phyloP scores from a whole-genome alignment of 2,329 filamentous ascomycete species.

The Penicillium polonicum region DNA sequence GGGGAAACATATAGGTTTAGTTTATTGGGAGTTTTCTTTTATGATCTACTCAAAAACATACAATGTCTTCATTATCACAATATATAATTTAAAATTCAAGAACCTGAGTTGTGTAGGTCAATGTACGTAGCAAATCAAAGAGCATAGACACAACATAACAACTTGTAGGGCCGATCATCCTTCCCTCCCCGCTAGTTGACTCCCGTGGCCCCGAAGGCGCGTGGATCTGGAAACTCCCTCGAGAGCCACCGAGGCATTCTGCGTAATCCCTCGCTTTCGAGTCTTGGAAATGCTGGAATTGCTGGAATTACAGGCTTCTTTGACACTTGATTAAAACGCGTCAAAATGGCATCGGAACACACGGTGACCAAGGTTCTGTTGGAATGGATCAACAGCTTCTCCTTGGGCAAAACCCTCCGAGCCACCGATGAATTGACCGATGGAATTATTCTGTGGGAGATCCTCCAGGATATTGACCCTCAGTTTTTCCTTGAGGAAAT shows the following conservation, averaged over 20 bases:
- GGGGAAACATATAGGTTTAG: neutral
- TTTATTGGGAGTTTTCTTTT: neutral
- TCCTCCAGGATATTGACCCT: slow-evolving; percentile 50
- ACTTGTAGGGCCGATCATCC: slow-evolving; percentile 12
- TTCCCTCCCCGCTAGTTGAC: slow-evolving; percentile 19
- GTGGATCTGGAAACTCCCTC: slow-evolving; percentile 25
- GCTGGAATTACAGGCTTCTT: slow-evolving; percentile 7
- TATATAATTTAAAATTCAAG: neutral
- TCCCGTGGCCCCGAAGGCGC: slow-evolving; percentile 20
- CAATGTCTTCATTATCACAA: neutral
- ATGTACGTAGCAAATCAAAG: neutral
- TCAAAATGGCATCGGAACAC: slow-evolving; percentile 46
- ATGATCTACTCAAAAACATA: neutral
- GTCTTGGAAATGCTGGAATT: slow-evolving; percentile 18
- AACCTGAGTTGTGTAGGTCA: neutral
- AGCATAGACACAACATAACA: neutral
- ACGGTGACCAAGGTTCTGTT: slow-evolving; percentile 46
- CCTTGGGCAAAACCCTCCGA: slow-evolving; percentile 43
- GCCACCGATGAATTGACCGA: slow-evolving; percentile 45
- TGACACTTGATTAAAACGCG: slow-evolving; percentile 8
- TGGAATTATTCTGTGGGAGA: slow-evolving; percentile 49
- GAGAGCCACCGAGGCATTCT: neutral
- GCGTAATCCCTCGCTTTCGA: neutral
- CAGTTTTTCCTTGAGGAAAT: slow-evolving; percentile 50
- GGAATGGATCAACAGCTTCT: slow-evolving; percentile 50